phyloP scores from a whole-genome alignment of 2,329 filamentous ascomycete species.

The Fusarium sp. region DNA sequence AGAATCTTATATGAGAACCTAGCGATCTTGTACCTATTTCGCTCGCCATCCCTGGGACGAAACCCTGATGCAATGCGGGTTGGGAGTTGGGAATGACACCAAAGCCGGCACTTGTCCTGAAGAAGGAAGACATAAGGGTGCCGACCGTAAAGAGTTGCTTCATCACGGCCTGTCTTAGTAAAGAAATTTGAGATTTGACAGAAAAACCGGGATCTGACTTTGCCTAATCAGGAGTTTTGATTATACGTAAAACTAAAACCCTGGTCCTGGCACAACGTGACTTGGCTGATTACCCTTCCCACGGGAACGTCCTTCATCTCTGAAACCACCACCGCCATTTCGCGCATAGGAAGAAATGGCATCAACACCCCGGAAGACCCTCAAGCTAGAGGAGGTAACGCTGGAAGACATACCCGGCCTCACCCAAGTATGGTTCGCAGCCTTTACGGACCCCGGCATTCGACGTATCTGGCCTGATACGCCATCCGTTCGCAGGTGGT shows the following conservation, averaged over 20 bases:
- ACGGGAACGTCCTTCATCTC: background rate
- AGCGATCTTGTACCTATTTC: background rate
- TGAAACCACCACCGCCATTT: background rate
- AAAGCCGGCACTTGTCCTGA: background rate
- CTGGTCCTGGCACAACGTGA: background rate
- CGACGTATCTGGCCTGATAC: conserved; percentile 37
- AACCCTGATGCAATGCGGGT: background rate
- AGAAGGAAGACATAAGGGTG: background rate
- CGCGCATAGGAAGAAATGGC: background rate
- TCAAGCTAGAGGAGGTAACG: conserved; percentile 17
- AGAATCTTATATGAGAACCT: background rate
- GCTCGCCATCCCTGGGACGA: background rate
- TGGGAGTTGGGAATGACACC: background rate
- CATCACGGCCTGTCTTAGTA: background rate
- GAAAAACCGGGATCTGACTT: background rate
- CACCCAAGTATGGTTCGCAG: conserved; percentile 36
- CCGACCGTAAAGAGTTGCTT: background rate
- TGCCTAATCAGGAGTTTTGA: too few species aligned
- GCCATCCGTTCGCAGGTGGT: conserved; percentile 33
- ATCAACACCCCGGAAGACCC: background rate
- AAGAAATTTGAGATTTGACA: background rate
- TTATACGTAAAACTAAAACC: background rate
- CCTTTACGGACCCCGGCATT: conserved; percentile 30
- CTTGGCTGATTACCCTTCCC: background rate
- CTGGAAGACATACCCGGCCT: conserved; percentile 22